Conservation (phyloP, 2,329 filamentous ascomycete species). For the Fusarium sp. region DNA sequence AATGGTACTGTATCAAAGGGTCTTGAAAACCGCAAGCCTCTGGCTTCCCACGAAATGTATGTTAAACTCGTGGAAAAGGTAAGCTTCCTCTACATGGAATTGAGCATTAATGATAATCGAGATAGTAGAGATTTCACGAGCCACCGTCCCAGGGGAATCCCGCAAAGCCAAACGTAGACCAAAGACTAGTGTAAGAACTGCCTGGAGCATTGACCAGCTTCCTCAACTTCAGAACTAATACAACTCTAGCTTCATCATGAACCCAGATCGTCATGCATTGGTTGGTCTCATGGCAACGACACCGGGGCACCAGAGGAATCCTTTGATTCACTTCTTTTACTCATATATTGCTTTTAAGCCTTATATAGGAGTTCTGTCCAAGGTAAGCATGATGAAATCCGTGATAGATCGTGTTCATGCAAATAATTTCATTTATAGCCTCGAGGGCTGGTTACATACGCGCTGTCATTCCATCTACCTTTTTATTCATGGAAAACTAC, state of each 20-base stretch:
- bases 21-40: not conserved
- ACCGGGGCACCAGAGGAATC: fast-evolving
- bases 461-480: not conserved
- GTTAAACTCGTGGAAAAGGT: not conserved
- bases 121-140: not conserved
- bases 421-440: not conserved
- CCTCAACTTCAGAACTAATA: too few species aligned
- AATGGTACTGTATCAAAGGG: not conserved
- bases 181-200: not conserved
- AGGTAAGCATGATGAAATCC: not conserved
- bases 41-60: not conserved
- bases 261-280: not conserved
- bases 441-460: fast-evolving
- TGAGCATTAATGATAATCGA: not conserved
- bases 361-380: fast-evolving
- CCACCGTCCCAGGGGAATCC: fast-evolving
- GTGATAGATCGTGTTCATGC: too few species aligned
- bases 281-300: fast-evolving
- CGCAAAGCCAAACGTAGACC: fast-evolving
- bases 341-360: not conserved
- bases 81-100: not conserved
- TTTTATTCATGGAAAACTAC: not conserved
- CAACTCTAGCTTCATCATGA: not conserved
- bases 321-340: not conserved
- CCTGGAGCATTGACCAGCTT: too few species aligned